phyloP scores from a whole-genome alignment of 2,329 filamentous ascomycete genomes.

The Didymella arachidicola region DNA sequence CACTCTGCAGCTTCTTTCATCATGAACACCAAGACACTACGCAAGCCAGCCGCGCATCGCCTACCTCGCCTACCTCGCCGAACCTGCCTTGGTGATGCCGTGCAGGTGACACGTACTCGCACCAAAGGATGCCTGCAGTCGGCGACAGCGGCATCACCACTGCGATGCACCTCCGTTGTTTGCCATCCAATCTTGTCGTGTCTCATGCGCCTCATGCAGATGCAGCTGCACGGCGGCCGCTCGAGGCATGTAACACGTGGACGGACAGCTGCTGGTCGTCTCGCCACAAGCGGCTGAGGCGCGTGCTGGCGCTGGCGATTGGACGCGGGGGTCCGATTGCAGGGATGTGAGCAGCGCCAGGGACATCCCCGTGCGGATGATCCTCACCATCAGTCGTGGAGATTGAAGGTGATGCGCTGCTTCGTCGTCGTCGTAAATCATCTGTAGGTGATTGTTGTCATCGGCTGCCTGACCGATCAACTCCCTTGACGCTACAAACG shows the following conservation, averaged over 20 bases:
- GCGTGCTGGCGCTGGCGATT: slow-evolving; percentile 17
- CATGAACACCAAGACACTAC: slow-evolving; percentile 12
- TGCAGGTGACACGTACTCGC: slow-evolving; percentile 36
- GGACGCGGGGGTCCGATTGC: slow-evolving; percentile 2
- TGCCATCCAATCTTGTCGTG: slow-evolving; percentile 17
- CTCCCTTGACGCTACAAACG: slow-evolving; percentile 8
- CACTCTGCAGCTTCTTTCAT: slow-evolving; percentile 1
- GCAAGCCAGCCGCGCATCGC: slow-evolving; percentile 15
- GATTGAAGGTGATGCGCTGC: slow-evolving; percentile 8
- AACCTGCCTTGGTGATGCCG: slow-evolving; percentile 25
- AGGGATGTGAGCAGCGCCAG: slow-evolving; percentile 10
- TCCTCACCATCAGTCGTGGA: slow-evolving; percentile 19
- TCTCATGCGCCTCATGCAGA: slow-evolving; percentile 15
- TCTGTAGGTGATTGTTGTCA: neutral
- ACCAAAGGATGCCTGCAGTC: slow-evolving; percentile 26
- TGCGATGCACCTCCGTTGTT: slow-evolving; percentile 13
- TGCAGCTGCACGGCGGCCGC: slow-evolving; percentile 20
- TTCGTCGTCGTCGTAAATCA: neutral
- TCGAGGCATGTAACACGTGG: slow-evolving; percentile 32
- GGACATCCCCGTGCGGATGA: slow-evolving; percentile 15
- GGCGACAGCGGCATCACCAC: slow-evolving; percentile 19
- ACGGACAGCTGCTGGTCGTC: slow-evolving; percentile 16
- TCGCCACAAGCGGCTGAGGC: slow-evolving; percentile 22
- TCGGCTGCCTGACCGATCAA: slow-evolving; percentile 1
- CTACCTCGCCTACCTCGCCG: slow-evolving; percentile 25